Percentiles rank a stretch among this genome's conserved stretches.
These are phyloP conservation scores for Curvularia sp. DNA, from an alignment of 2,329 filamentous ascomycete species.

Conservation along the genomic window DNA sequence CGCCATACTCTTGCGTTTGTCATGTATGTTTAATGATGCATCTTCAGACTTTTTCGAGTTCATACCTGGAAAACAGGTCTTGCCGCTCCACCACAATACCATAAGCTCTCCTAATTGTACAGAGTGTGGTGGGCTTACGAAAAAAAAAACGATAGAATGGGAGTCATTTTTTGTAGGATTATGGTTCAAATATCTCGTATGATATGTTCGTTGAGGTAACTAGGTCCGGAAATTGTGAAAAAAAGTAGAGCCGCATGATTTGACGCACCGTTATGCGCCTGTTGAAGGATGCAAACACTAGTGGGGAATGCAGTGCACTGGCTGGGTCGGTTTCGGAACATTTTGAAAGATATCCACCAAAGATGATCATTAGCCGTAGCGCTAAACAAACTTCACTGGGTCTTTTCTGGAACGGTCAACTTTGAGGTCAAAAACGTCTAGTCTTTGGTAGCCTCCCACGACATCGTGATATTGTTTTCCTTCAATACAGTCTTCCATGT, in stretches of 20 bases:
- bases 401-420: conserved; percentile 51
- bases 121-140: neutral
- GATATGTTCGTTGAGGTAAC: neutral
- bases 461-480: conserved; percentile 66
- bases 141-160: neutral
- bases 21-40: too few species aligned
- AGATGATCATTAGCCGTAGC: neutral
- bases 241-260: neutral
- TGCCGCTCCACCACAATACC: too few species aligned
- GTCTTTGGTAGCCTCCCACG: conserved; percentile 63
- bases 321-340: neutral
- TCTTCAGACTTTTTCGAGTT: too few species aligned
- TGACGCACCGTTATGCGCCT: neutral
- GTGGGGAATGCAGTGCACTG: neutral
- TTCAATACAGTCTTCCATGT: conserved; percentile 60
- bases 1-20: too few species aligned
- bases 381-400: conserved; percentile 15
- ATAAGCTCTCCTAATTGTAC: neutral
- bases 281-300: neutral
- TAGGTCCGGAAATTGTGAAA: neutral
- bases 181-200: neutral
- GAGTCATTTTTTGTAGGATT: neutral
- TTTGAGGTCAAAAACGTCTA: conserved; percentile 62
- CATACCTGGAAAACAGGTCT: too few species aligned
- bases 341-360: neutral